phyloP scores from a whole-genome alignment of 495 filamentous ascomycete species.

The Penicillium lividum region DNA sequence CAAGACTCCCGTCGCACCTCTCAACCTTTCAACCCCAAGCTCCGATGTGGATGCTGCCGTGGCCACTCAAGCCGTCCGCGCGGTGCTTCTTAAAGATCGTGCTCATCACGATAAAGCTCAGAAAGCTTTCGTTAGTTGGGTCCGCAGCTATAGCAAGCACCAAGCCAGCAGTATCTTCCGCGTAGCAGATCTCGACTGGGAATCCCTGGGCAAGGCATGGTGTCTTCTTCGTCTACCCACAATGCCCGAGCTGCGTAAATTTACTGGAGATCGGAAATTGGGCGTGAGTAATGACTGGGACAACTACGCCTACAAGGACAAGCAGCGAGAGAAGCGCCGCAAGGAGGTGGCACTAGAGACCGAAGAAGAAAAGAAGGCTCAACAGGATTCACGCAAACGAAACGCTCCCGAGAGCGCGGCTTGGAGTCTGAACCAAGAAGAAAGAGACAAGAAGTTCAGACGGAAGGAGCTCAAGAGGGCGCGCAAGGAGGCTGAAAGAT shows the following conservation, averaged over 20 bases:
- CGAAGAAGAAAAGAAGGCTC: conserved; percentile 28
- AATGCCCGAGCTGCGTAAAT: conserved; percentile 86
- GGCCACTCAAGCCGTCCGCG: conserved; percentile 58
- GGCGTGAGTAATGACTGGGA: conserved; percentile 63
- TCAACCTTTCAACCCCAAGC: conserved; percentile 52
- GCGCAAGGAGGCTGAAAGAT: conserved; percentile 67
- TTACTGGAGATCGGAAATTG: conserved; percentile 62
- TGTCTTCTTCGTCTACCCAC: conserved; percentile 81
- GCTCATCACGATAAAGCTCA: conserved; percentile 85
- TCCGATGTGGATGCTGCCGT: conserved; percentile 57
- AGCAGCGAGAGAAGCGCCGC: conserved; percentile 70
- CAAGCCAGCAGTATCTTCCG: conserved; percentile 90
- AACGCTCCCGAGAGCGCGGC: conserved; percentile 59
- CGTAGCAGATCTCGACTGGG: conserved; percentile 79
- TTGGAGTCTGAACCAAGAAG: conserved; percentile 82
- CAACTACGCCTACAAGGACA: conserved; percentile 73
- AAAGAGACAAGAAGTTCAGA: conserved; percentile 61
- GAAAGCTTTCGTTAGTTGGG: conserved; percentile 88
- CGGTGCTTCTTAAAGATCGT: conserved; percentile 67
- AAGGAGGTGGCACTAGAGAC: conserved; percentile 53
- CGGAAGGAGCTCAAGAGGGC: conserved; percentile 74
- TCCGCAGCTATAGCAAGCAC: conserved; percentile 88
- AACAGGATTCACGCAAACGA: conserved; percentile 35
- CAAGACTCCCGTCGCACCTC: conserved; percentile 77
- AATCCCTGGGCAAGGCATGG: conserved; percentile 77